A percentile compares a stretch with the other conserved stretches of the same genome.
phyloP scores from a whole-genome alignment of 345 rosid species.

The Nephelium lappaceum region DNA sequence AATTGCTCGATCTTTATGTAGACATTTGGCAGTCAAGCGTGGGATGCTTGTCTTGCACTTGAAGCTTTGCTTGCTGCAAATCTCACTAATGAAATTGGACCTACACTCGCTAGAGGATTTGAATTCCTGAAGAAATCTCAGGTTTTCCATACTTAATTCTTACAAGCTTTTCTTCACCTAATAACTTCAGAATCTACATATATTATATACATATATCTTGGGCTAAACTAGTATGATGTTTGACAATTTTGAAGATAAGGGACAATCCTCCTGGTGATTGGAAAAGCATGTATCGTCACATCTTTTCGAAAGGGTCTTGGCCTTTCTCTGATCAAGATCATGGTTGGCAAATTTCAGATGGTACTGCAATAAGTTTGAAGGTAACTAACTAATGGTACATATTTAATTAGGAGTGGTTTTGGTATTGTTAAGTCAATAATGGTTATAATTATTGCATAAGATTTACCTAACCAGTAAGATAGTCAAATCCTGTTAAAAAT shows the following conservation, averaged over 20 bases:
- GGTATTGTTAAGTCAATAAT: no score
- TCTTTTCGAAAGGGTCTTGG: constrained; percentile 25
- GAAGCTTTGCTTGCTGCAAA: constrained; percentile 77
- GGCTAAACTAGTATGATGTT: no score
- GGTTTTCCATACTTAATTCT: constrained; percentile 34
- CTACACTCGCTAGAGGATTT: constrained; percentile 65
- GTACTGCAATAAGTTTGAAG: constrained; percentile 15
- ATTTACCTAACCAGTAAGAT: no score
- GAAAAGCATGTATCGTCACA: constrained; percentile 1
- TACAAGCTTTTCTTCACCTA: neutral
- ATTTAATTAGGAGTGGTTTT: no score
- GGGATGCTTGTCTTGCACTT: constrained; percentile 76
- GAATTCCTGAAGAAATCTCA: constrained; percentile 79
- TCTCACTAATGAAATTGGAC: constrained; percentile 53
- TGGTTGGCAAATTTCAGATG: constrained; percentile 26
- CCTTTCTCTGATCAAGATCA: constrained; percentile 21
- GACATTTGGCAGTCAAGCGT: constrained; percentile 82
- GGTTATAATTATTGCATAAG: no score
- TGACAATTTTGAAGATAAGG: constrained; percentile 11
- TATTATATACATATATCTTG: neutral
- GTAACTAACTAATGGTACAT: neutral
- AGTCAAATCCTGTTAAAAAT: no score
- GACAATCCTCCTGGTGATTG: constrained; percentile 23
- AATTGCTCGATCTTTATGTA: constrained; percentile 19
- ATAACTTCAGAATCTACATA: neutral